Base-by-base conservation (phyloP, 176 grass and related monocot genomes). In the Miscanthus lutarioriparius region DNA sequence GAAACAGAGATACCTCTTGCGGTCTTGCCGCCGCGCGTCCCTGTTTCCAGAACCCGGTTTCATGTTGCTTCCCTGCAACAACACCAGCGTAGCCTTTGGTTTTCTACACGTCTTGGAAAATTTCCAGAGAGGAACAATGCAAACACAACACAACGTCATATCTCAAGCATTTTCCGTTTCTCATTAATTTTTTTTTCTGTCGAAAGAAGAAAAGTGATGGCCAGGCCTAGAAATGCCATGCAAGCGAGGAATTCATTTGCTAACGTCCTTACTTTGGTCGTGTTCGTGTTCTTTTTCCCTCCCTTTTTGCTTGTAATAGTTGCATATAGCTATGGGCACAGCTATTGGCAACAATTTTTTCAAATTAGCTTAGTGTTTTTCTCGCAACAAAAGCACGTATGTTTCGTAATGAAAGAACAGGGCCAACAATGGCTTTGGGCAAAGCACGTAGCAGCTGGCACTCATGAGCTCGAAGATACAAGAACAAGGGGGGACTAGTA, bases 401-500 rank as follows among this genome's bases (percentile, higher is more conserved):
- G n/a, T n/a, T n/a, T n/a, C n/a, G n/a, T n/a, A n/a, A n/a, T n/a
- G n/a, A n/a, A n/a, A n/a, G n/a, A n/a, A n/a, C n/a, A n/a, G n/a
- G n/a, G n/a, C n/a, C n/a, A 49, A 28, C 43, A 54, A 74, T 15
- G 39, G 56, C 65, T 88, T 87, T 90, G 87, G 67, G 27, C 80
- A 82, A 89, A 92, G 92, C 27, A 51, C 0, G 5, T 0, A 3
- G 53, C 53, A 0, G 19, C 53, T 64, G 82, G 59, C 76, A 71
- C 45, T 83, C 74, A 33, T 30, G 28, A 30, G 90, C 88, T 86
- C 88, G 62, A 90, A 86, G 78, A 83, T 53, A 53, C 7, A 90
- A 87, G 79, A 83, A 37, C 39, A 76, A 75, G 56, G 61, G 56
- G 61, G 23, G 73, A 70, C 41, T 23, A 74, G 32, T 33, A 33